phyloP scores from a whole-genome alignment of 1,284 basidiomycete species.

The Puccinia horiana region DNA sequence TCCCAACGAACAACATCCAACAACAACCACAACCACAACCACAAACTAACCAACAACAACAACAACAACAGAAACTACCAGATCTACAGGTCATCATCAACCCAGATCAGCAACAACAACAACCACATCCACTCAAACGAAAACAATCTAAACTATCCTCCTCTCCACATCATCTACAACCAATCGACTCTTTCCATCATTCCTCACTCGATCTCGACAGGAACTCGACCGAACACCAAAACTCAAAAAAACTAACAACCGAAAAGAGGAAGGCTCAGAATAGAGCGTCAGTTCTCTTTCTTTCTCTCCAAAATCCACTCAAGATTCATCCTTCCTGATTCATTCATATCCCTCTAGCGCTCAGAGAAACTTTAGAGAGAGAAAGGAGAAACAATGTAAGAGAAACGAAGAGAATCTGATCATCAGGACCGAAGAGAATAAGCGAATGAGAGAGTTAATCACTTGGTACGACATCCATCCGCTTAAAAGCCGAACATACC shows the following conservation, averaged over 20 bases:
- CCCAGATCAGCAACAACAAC: neutral
- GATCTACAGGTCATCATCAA: neutral
- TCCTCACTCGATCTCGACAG: neutral
- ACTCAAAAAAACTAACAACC: slow-evolving; percentile 19
- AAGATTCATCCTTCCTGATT: neutral
- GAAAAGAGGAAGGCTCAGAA: slow-evolving; percentile 45
- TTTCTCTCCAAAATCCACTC: neutral
- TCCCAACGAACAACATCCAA: neutral
- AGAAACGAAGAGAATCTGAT: slow-evolving; percentile 31
- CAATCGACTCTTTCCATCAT: neutral
- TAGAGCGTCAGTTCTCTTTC: slow-evolving; percentile 17
- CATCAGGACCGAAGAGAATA: slow-evolving; percentile 43
- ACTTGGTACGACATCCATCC: neutral
- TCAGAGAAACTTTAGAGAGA: slow-evolving; percentile 37
- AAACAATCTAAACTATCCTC: neutral
- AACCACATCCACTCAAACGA: neutral
- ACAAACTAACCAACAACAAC: neutral
- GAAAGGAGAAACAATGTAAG: slow-evolving; percentile 36
- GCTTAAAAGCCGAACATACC: no score
- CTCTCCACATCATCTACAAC: neutral
- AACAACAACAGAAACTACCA: neutral
- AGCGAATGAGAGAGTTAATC: slow-evolving; percentile 30
- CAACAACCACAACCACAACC: neutral
- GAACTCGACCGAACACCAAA: neutral
- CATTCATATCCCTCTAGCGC: neutral